Conservation (phyloP, 176 grass and related monocot genomes). For the Raddia distichophylla region DNA sequence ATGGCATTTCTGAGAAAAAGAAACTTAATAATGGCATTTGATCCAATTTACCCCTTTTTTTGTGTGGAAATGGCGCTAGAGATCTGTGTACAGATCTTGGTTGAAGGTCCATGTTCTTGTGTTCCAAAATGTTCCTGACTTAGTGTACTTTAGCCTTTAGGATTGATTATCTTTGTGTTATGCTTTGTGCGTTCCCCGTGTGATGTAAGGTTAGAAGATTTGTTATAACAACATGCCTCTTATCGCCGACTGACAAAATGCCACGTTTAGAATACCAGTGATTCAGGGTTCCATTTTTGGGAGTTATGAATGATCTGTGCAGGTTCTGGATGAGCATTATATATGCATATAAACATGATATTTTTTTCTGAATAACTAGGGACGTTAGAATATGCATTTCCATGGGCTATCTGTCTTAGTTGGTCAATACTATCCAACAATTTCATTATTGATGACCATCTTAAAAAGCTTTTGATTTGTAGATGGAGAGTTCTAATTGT, state of each 20-base stretch:
- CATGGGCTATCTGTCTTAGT: background rate
- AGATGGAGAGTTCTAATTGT: background rate
- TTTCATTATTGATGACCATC: background rate
- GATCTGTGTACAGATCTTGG: background rate
- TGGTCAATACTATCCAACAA: background rate
- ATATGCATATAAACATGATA: slow-evolving; percentile 6
- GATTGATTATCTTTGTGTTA: background rate
- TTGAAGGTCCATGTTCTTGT: background rate
- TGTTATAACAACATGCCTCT: background rate
- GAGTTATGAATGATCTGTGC: background rate
- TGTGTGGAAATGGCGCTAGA: background rate
- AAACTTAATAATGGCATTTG: no score
- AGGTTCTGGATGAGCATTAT: slow-evolving; percentile 4
- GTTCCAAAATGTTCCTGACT: background rate
- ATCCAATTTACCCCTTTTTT: background rate
- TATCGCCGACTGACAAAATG: background rate
- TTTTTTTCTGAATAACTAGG: background rate
- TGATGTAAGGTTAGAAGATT: slow-evolving; percentile 1
- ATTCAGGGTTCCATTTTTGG: background rate
- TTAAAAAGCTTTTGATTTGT: background rate
- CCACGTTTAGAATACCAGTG: background rate
- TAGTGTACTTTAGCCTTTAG: background rate
- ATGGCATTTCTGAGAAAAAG: no score
- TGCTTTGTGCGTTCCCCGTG: background rate
- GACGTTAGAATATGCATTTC: background rate